phyloP scores from a whole-genome alignment of 2,329 filamentous ascomycete species.

The Metarhizium rileyi region DNA sequence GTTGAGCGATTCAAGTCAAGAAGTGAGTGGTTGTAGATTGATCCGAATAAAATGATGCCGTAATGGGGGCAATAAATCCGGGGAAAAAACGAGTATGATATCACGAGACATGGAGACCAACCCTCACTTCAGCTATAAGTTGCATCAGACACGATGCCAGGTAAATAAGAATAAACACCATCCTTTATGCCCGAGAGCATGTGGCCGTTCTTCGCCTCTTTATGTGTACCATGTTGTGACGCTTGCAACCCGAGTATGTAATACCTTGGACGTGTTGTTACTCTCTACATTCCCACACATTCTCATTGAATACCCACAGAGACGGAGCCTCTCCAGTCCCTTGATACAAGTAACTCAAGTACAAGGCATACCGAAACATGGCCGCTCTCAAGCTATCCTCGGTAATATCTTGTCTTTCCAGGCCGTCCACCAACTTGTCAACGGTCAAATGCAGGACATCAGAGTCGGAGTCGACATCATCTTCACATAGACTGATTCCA shows the following conservation, averaged over 20 bases:
- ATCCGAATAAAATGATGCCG: not conserved
- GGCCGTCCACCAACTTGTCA: conserved; percentile 5
- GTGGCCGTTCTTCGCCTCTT: too few species aligned
- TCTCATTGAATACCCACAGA: conserved; percentile 20
- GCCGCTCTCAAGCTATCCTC: conserved; percentile 16
- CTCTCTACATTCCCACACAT: conserved; percentile 8
- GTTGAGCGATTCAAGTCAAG: too few species aligned
- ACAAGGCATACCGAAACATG: conserved; percentile 26
- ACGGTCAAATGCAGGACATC: conserved; percentile 14
- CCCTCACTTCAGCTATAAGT: not conserved
- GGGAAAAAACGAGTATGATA: not conserved
- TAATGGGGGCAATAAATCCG: not conserved
- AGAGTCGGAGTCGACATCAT: not conserved
- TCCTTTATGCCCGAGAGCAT: not conserved
- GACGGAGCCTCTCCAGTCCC: conserved; percentile 18
- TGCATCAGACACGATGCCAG: not conserved
- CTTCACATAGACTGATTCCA: conserved; percentile 7
- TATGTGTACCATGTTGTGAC: not conserved
- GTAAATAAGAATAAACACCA: not conserved
- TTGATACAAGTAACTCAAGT: conserved; percentile 22
- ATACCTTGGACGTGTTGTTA: not conserved
- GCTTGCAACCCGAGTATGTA: not conserved
- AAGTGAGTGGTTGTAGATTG: not conserved
- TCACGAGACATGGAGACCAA: not conserved
- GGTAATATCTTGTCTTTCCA: conserved; percentile 14